Evolutionary conservation across 2,329 filamentous ascomycete species (phyloP).

Genomic region (Microsporum audouinii): DNA sequence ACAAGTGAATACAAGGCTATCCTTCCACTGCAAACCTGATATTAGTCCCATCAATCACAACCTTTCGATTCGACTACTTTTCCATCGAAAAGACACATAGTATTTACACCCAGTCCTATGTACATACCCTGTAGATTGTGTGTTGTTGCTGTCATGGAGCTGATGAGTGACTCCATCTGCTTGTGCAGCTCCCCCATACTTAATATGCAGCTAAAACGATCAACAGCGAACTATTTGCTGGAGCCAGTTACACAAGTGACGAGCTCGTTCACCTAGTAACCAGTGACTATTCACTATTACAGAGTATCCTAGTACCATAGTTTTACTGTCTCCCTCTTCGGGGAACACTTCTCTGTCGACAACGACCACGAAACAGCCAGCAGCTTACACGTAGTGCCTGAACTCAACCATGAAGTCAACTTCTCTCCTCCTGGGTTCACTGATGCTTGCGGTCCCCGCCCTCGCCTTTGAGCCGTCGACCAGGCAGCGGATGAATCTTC

Average conservation of each 20-base stretch:
- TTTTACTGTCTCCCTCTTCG: background rate
- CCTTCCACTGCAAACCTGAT: too few relatives aligned
- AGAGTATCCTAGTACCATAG: background rate
- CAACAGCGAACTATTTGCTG: background rate
- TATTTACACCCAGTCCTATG: too few relatives aligned
- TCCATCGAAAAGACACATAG: too few relatives aligned
- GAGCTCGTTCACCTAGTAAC: background rate
- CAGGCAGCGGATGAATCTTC: background rate
- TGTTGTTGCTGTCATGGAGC: too few relatives aligned
- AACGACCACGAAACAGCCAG: background rate
- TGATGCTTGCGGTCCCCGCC: background rate
- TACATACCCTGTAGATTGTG: too few relatives aligned
- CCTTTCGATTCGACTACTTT: too few relatives aligned
- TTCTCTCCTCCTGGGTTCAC: background rate
- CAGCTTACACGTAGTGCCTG: background rate
- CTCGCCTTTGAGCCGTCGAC: background rate
- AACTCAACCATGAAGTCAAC: background rate
- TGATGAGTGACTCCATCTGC: too few relatives aligned
- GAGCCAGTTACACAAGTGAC: background rate
- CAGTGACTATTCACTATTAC: background rate
- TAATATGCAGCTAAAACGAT: background rate
- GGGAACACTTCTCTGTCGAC: background rate
- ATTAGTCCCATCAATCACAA: too few relatives aligned
- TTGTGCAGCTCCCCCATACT: background rate
- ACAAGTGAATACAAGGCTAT: too few relatives aligned